A percentile compares a stretch with the other conserved stretches of the same genome.
Evolutionary conservation across 2,329 filamentous ascomycete genomes (phyloP).

Genomic region (Dichotomopilus funicola): DNA sequence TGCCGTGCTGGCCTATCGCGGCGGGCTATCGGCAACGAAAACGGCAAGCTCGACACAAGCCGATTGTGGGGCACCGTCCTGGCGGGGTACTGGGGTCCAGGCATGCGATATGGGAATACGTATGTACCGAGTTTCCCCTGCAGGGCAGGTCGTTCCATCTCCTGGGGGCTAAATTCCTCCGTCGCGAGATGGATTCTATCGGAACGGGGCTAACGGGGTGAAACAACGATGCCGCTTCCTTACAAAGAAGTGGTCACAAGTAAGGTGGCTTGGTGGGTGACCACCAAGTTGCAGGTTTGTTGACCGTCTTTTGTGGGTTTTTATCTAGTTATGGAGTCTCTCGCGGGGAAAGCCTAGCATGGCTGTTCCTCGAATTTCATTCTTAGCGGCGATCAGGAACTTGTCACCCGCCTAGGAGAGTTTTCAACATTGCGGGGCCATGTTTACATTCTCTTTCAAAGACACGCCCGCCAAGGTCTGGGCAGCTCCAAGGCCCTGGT

Average conservation of each 20-base stretch:
- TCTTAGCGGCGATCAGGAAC: constrained; percentile 17
- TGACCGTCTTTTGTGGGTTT: constrained; percentile 1
- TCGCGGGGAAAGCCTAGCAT: constrained; percentile 10
- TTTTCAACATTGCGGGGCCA: constrained; percentile 20
- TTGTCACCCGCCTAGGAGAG: constrained; percentile 17
- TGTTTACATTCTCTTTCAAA: not conserved
- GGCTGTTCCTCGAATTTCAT: not conserved
- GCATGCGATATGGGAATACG: not conserved
- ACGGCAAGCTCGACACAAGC: constrained; percentile 9
- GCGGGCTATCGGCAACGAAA: constrained; percentile 19
- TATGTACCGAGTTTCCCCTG: too few relatives aligned
- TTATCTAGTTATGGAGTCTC: constrained; percentile 2
- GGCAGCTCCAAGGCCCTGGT: constrained; percentile 20
- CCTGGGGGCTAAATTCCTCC: not conserved
- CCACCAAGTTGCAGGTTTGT: too few relatives aligned
- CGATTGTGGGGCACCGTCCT: not conserved
- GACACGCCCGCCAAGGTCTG: constrained; percentile 23
- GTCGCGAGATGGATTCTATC: not conserved
- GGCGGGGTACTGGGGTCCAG: not conserved
- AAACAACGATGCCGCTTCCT: not conserved
- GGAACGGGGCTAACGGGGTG: not conserved
- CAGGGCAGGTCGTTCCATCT: too few relatives aligned
- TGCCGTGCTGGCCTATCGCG: constrained; percentile 19
- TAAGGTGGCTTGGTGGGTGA: too few relatives aligned
- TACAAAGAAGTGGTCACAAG: not conserved